Base-by-base conservation (phyloP, 208 protist genomes). In the Wallacemonas sp. region DNA sequence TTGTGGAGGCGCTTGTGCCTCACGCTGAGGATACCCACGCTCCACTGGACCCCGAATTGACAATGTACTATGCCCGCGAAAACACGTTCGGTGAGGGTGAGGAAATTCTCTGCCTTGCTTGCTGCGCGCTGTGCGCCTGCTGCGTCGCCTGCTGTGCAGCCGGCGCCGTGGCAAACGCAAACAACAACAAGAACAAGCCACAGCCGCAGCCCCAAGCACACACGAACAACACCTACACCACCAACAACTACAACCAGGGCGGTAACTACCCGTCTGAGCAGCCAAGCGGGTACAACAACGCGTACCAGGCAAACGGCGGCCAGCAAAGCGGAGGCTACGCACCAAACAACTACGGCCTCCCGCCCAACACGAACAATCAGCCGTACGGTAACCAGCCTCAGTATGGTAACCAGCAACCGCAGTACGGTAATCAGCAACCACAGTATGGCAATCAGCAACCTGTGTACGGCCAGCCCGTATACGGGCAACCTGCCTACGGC, bases 41-140 rank as follows among this genome's bases (percentile, higher is more conserved):
- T 17, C 19, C 44, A 26, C 6, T 9, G 6, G 44, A 23, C 44
- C 44, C 19, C 19, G 44, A 49, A 49, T 17, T 49, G 17, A 49
- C 44, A 1, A 16, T 49, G 11, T 49, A 26, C 19, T 49, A 26
- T 23, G 44, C 44, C 8, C 12, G 44, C 19, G 44, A 49, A 23
- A 23, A 23, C 19, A 6, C 11, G 12, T 49, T 49, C 0, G 44
- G 44, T 0, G 36, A 41, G 6, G 36, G 36, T 17, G 36, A 41
- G 36, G n/a, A n/a, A n/a, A n/a, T n/a, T n/a, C n/a, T n/a, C n/a
- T n/a, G n/a, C n/a, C n/a, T n/a, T n/a, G n/a, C n/a, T n/a, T n/a
- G 44, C 63, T 68, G 65, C 36, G 65, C 65, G 4, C 14, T 63
- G 9, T 70, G 48, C 41, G 54, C 54, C 16, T 70, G 65, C 65